These are phyloP conservation scores for Endothia cerciana DNA, from an alignment of 2,329 filamentous ascomycete species.

Conservation along the genomic window DNA sequence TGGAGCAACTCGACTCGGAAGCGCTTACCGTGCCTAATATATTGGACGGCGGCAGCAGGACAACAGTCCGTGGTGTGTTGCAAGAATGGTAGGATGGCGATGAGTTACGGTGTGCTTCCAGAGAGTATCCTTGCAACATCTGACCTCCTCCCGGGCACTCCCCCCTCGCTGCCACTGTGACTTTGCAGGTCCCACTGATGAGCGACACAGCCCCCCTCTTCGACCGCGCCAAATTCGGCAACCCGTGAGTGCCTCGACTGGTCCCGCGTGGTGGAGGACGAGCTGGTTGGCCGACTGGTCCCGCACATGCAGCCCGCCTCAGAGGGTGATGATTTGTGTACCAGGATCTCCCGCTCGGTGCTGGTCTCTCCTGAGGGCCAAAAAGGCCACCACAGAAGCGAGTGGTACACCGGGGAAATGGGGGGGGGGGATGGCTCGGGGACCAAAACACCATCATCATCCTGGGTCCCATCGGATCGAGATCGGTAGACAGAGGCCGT, in stretches of 20 bases:
- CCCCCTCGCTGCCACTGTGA: slow-evolving; percentile 20
- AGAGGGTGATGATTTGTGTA: neutral
- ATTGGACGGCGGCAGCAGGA: neutral
- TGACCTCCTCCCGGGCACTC: slow-evolving; percentile 16
- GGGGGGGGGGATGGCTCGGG: neutral
- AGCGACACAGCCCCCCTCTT: slow-evolving; percentile 1
- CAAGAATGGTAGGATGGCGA: neutral
- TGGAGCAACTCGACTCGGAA: neutral
- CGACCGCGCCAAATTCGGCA: slow-evolving; percentile 28
- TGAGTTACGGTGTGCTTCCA: neutral
- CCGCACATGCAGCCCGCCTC: neutral
- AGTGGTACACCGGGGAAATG: neutral
- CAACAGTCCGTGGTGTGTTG: neutral
- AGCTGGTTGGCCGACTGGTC: neutral
- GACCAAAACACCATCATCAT: neutral
- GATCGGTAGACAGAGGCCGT: slow-evolving; percentile 19
- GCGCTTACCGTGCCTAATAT: slow-evolving; percentile 2
- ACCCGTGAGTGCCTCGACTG: slow-evolving; percentile 3
- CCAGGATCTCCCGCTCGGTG: neutral
- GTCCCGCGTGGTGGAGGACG: neutral
- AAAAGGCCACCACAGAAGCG: neutral
- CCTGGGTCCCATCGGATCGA: slow-evolving; percentile 19
- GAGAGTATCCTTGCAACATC: slow-evolving; percentile 1
- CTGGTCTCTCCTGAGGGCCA: neutral
- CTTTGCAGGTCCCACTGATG: slow-evolving; percentile 23